These are phyloP conservation scores for Ogataea ramenticola DNA, from an alignment of 805 yeast species.

Conservation along the genomic window DNA sequence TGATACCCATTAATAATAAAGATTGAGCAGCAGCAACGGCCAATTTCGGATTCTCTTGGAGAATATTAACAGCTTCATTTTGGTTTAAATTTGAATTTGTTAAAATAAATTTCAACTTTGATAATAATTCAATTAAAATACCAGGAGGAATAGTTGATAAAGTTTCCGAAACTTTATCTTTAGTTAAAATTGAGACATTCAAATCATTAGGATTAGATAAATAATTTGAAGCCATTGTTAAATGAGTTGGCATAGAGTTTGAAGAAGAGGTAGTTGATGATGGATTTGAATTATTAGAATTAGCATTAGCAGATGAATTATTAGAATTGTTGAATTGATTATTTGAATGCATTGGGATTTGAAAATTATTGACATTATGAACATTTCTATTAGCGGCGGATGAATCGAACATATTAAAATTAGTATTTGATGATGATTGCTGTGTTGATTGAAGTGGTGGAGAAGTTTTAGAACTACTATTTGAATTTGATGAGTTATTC, in stretches of 20 bases:
- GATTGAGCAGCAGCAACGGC: constrained; percentile 71
- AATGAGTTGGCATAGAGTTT: constrained; percentile 36
- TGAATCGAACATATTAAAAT: background rate
- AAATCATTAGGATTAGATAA: constrained; percentile 42
- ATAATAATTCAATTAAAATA: constrained; percentile 58
- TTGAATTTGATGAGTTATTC: background rate
- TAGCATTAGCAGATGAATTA: background rate
- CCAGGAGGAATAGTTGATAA: constrained; percentile 63
- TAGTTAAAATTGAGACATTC: constrained; percentile 28
- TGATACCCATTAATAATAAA: constrained; percentile 66
- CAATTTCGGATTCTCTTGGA: constrained; percentile 46
- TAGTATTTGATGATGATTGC: background rate
- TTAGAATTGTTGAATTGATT: background rate
- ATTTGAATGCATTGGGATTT: constrained; percentile 3
- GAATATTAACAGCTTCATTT: constrained; percentile 43
- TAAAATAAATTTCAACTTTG: constrained; percentile 55
- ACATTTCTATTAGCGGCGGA: background rate
- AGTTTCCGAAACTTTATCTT: constrained; percentile 55
- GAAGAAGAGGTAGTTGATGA: no score
- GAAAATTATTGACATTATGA: background rate
- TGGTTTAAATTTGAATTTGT: constrained; percentile 44
- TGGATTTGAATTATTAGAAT: background rate
- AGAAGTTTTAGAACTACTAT: background rate
- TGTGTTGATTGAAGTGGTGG: background rate
- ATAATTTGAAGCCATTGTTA: constrained; percentile 46